phyloP scores from a whole-genome alignment of 192 early-diverging fungal genomes.

The Entomortierella parvispora region DNA sequence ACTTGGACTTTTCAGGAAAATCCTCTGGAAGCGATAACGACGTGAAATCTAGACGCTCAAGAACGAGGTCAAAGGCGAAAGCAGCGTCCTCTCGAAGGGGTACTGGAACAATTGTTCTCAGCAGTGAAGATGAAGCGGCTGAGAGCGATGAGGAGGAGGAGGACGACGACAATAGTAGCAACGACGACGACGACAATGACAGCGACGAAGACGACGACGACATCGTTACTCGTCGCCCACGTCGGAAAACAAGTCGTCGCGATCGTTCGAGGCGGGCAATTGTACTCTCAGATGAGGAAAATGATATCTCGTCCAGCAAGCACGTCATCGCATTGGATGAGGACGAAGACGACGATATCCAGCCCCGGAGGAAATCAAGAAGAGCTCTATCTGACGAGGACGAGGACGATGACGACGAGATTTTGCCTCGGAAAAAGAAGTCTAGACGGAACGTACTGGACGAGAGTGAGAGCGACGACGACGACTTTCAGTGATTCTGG shows the following conservation, averaged over 20 bases:
- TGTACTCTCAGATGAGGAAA: conserved; percentile 1
- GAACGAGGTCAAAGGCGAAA: not conserved
- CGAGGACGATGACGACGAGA: not conserved
- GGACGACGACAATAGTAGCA: not conserved
- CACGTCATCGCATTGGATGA: not conserved
- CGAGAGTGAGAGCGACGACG: too few relatives aligned
- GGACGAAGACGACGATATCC: not conserved
- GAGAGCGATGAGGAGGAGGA: not conserved
- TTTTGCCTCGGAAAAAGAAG: not conserved
- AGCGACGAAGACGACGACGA: not conserved
- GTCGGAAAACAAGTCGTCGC: not conserved
- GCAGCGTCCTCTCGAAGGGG: not conserved
- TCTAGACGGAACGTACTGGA: too few relatives aligned
- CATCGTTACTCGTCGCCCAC: not conserved
- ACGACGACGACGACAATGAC: not conserved
- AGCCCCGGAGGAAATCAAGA: not conserved
- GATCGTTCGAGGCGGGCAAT: conserved; percentile 1
- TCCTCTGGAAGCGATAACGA: conserved; percentile 9
- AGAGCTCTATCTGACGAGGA: not conserved
- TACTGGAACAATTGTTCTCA: not conserved
- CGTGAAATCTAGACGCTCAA: not conserved
- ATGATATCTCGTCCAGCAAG: not conserved
- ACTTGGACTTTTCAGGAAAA: conserved; percentile 3
- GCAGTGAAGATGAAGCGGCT: not conserved
- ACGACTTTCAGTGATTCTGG: too few relatives aligned